Evolutionary conservation across 768 basidiomycete genomes (phyloP).

Genomic region (Lepiota subincarnata): DNA sequence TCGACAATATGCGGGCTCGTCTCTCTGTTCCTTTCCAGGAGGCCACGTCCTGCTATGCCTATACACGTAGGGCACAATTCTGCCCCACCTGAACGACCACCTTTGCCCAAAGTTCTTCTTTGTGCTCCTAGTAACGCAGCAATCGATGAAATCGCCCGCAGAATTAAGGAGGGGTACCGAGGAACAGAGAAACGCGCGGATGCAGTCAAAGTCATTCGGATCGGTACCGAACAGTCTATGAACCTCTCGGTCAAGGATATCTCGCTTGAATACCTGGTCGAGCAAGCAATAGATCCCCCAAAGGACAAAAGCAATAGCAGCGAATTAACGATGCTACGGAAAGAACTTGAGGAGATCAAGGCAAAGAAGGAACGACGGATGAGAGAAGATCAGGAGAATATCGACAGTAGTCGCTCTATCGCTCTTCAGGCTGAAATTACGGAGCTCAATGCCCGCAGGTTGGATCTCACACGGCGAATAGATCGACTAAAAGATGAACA

Average conservation of each 20-base stretch:
- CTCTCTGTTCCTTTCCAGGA: constrained; percentile 68
- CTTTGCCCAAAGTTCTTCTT: constrained; percentile 67
- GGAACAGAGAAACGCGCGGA: constrained; percentile 41
- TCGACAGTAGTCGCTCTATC: constrained; percentile 52
- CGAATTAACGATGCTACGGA: constrained; percentile 54
- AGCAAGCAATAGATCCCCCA: constrained; percentile 62
- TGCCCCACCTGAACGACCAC: constrained; percentile 34
- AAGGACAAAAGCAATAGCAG: constrained; percentile 18
- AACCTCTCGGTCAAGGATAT: constrained; percentile 80
- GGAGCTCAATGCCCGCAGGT: constrained; percentile 59
- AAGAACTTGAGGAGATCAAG: constrained; percentile 70
- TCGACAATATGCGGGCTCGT: constrained; percentile 97
- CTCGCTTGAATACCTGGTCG: constrained; percentile 83
- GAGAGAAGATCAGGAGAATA: constrained; percentile 51
- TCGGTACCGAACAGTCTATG: constrained; percentile 74
- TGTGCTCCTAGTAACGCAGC: constrained; percentile 99
- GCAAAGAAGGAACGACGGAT: constrained; percentile 50
- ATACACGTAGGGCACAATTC: constrained; percentile 43
- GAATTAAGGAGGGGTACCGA: constrained; percentile 77
- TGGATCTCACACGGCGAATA: constrained; percentile 59
- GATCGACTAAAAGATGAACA: constrained; percentile 81
- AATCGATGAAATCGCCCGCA: constrained; percentile 90
- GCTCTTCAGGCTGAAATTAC: constrained; percentile 69
- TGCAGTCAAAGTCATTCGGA: constrained; percentile 70
- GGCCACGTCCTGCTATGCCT: constrained; percentile 49